Evolutionary conservation across 176 grass and related monocot genomes (phyloP).

Genomic region (Zoysia japonica): DNA sequence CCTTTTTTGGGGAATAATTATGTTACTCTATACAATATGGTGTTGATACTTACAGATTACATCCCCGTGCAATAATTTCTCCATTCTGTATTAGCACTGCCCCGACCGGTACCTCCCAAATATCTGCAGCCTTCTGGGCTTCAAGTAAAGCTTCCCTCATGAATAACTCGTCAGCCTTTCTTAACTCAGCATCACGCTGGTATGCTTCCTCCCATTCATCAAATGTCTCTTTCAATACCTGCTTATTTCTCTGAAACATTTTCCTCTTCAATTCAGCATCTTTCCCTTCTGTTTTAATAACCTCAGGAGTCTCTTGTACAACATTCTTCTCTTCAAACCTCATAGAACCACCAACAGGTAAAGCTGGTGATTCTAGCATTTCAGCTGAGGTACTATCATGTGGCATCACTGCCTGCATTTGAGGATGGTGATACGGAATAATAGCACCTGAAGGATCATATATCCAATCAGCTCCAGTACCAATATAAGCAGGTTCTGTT

Average conservation of each 20-base stretch:
- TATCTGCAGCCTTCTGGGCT: constrained; percentile 89
- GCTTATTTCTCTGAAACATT: constrained; percentile 76
- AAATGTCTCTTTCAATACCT: constrained; percentile 78
- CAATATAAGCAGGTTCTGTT: constrained; percentile 27
- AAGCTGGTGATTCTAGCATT: constrained; percentile 29
- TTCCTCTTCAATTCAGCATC: constrained; percentile 58
- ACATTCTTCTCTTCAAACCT: constrained; percentile 48
- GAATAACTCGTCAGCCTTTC: constrained; percentile 85
- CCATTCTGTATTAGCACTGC: constrained; percentile 87
- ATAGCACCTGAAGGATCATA: constrained; percentile 42
- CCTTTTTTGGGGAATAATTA: not conserved
- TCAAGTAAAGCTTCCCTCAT: constrained; percentile 97
- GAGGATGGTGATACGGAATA: constrained; percentile 26
- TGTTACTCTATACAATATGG: constrained; percentile 21
- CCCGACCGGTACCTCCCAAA: constrained; percentile 96
- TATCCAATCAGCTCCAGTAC: constrained; percentile 30
- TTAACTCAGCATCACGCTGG: constrained; percentile 61
- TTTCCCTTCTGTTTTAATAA: constrained; percentile 43
- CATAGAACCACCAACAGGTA: constrained; percentile 29
- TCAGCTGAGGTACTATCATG: constrained; percentile 38
- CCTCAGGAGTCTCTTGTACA: constrained; percentile 41
- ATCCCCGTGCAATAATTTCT: constrained; percentile 92
- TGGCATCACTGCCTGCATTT: constrained; percentile 28
- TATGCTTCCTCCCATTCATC: constrained; percentile 95
- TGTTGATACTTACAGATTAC: constrained; percentile 71